Base-by-base conservation (phyloP, 768 basidiomycete species). In the Suillus hirtellus region DNA sequence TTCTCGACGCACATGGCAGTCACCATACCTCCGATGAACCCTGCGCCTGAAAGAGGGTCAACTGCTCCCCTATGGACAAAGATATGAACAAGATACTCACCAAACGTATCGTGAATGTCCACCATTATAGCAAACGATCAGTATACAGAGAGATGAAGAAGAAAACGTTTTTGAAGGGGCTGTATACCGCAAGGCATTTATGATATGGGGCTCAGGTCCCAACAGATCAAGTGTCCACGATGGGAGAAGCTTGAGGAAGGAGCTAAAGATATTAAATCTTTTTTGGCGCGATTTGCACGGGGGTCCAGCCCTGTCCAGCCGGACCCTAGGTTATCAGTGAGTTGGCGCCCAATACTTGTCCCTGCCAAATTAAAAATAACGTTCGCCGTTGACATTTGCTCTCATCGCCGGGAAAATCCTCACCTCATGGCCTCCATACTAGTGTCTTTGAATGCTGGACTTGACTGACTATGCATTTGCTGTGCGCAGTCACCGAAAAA, bases 11-110 rank as follows among this genome's bases (percentile, higher is more conserved):
- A 70, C 69, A 66, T 61, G 31, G 52, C 60, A 53, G 69, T 54
- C 27, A 69, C 53, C 64, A 69, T 64, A 17, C 65, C 64, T 27
- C 69, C 69, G 38, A 70, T 70, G 42, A 65, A 69, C 14, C 69
- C 64, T 7, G 69, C 68, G 21, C 69, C 69, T 69, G 37, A 31
- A 56, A 34, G 49, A 47, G 44, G 31, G 31, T 68, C 15, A 61
- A 34, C 14, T n/a, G 6, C 19, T 10, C 27, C 11, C 15, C 24
- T 12, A 21, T 12, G 54, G 10, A 40, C 55, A 42, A 59, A 4
- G 27, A 34, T 17, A 19, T 1, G 12, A 15, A 46, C 17, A 35
- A 42, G 31, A 59, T 1, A 47, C 49, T 14, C 50, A 66, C 56
- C 62, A 43, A 63, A 62, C 17, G 60, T 63, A 62, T 68, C 43